A percentile compares a stretch with the other conserved stretches of the same genome.
Conservation (phyloP, 2,329 filamentous ascomycete species). For the Chaetomiaceae sp. region DNA sequence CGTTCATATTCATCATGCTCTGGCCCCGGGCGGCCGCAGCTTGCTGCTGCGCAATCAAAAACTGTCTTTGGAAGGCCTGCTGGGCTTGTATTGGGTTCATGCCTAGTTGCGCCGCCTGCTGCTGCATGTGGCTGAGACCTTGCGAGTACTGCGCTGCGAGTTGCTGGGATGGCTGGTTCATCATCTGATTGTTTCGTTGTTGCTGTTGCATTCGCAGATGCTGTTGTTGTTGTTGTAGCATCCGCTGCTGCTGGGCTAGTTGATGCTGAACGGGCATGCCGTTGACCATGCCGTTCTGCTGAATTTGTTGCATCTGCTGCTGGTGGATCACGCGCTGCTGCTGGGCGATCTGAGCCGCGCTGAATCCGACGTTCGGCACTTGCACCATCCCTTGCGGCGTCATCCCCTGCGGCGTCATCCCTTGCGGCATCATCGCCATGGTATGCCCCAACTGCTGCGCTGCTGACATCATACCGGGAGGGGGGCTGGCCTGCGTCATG, state of each 20-base stretch:
- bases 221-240: slow-evolving; percentile 36
- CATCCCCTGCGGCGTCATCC: slow-evolving; percentile 43
- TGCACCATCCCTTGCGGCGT: slow-evolving; percentile 41
- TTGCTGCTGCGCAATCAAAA: slow-evolving; percentile 34
- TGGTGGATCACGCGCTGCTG: slow-evolving; percentile 46
- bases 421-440: slow-evolving; percentile 51
- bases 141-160: slow-evolving; percentile 43
- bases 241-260: slow-evolving; percentile 34
- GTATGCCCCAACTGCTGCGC: slow-evolving; percentile 50
- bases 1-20: slow-evolving; percentile 25
- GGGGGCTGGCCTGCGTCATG: slow-evolving; percentile 59
- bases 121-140: slow-evolving; percentile 40
- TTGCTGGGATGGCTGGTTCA: slow-evolving; percentile 39
- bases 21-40: slow-evolving; percentile 11
- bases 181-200: slow-evolving; percentile 34
- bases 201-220: slow-evolving; percentile 31
- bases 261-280: slow-evolving; percentile 38
- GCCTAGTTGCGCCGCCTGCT: slow-evolving; percentile 29
- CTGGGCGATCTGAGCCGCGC: slow-evolving; percentile 42
- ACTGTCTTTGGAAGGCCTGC: slow-evolving; percentile 30
- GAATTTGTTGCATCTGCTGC: slow-evolving; percentile 35
- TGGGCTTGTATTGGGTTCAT: slow-evolving; percentile 23
- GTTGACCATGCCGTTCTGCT: slow-evolving; percentile 39
- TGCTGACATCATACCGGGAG: slow-evolving; percentile 50
- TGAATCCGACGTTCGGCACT: slow-evolving; percentile 37